phyloP scores from a whole-genome alignment of 805 yeast genomes.

The Priceomyces castillae region DNA sequence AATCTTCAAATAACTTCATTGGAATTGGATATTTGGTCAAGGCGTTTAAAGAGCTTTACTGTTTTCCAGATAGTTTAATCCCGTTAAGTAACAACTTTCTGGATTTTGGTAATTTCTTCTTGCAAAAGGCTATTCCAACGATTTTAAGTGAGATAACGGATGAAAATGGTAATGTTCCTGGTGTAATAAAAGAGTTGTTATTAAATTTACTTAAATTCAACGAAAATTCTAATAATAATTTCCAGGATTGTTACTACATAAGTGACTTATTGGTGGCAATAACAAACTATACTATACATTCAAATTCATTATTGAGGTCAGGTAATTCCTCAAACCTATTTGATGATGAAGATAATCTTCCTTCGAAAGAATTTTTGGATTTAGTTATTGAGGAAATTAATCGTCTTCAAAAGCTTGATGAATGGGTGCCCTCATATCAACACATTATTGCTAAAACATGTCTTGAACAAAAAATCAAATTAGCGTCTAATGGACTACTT shows the following conservation, averaged over 20 bases:
- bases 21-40: conserved; percentile 72
- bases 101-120: conserved; percentile 62
- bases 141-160: conserved; percentile 62
- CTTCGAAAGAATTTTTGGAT: conserved; percentile 17
- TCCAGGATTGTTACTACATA: conserved; percentile 69
- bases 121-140: conserved; percentile 66
- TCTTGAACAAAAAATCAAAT: conserved; percentile 53
- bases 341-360: conserved; percentile 8
- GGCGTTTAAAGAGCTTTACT: conserved; percentile 66
- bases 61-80: conserved; percentile 59
- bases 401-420: conserved; percentile 75
- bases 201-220: conserved; percentile 75
- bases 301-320: conserved; percentile 10
- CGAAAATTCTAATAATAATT: conserved; percentile 78
- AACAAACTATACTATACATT: conserved; percentile 30
- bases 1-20: conserved; percentile 55
- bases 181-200: conserved; percentile 57
- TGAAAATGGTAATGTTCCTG: conserved; percentile 58
- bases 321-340: conserved; percentile 7
- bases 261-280: conserved; percentile 56
- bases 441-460: conserved; percentile 54
- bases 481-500: conserved; percentile 56
- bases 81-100: conserved; percentile 83
- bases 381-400: conserved; percentile 61
- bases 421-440: conserved; percentile 78